These are phyloP conservation scores for Fraxinus excelsior DNA, from an alignment of 257 asterid species.

Conservation along the genomic window DNA sequence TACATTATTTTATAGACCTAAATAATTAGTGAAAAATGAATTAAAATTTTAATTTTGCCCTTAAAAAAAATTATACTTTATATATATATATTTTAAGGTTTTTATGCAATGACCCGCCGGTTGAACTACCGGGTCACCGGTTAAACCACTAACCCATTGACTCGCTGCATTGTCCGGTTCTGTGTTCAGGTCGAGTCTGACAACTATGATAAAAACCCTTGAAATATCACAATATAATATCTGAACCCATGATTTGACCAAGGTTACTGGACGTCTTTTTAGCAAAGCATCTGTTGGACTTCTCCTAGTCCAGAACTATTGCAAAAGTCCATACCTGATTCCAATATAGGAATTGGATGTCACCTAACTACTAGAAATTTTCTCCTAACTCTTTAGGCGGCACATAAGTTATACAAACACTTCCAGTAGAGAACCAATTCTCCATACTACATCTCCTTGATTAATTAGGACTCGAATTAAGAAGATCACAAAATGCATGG, in stretches of 20 bases:
- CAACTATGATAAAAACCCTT: background rate
- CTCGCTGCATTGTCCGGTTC: too few species aligned
- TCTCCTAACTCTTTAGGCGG: background rate
- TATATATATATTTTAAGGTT: too few species aligned
- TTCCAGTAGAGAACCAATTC: background rate
- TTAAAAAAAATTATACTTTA: too few species aligned
- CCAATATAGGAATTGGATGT: background rate
- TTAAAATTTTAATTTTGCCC: too few species aligned
- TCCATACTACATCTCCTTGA: constrained; percentile 12
- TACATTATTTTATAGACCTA: too few species aligned
- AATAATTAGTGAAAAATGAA: too few species aligned
- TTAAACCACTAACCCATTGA: too few species aligned
- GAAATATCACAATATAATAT: background rate
- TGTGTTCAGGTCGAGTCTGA: too few species aligned
- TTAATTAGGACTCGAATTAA: constrained; percentile 1
- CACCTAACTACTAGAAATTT: background rate
- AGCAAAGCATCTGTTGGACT: background rate
- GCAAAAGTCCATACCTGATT: background rate
- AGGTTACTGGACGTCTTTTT: background rate
- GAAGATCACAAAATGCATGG: background rate
- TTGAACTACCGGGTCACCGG: too few species aligned
- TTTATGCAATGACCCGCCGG: too few species aligned
- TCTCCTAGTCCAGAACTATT: background rate
- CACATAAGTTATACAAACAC: constrained; percentile 7
- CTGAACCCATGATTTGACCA: background rate